These are phyloP conservation scores for Agapanthus africanus DNA, from an alignment of 106 monocot species.

Conservation along the genomic window DNA sequence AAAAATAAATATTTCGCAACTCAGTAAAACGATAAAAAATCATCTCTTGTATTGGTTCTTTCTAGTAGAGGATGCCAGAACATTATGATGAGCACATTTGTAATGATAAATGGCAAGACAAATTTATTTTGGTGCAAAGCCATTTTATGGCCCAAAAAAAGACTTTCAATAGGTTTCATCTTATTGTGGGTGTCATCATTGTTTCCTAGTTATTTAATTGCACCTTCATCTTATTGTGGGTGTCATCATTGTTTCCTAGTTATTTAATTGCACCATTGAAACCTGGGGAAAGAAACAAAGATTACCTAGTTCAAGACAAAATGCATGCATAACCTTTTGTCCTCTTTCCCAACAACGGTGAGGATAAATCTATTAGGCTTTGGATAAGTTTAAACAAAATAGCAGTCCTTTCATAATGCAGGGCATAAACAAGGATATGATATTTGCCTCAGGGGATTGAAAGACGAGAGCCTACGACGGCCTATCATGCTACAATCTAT, in stretches of 20 bases:
- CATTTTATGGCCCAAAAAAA: neutral
- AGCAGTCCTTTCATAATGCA: neutral
- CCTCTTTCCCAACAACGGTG: neutral
- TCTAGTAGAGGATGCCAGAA: neutral
- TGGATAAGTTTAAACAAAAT: conserved; percentile 1
- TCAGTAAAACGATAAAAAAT: neutral
- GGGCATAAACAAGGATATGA: neutral
- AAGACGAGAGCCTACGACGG: neutral
- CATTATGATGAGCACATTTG: neutral
- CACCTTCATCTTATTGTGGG: neutral
- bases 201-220: neutral
- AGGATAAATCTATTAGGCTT: neutral
- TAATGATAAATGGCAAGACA: neutral
- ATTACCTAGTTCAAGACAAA: neutral
- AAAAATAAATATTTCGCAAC: neutral
- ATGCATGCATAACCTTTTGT: neutral
- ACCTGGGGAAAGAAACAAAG: neutral
- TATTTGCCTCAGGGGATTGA: neutral
- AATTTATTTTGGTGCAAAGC: neutral
- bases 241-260: neutral
- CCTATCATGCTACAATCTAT: neutral
- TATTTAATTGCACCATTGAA: neutral
- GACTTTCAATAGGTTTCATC: neutral
- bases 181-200: neutral
- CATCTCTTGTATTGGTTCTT: neutral